Conservation (phyloP, 108 stramenopile species). For the Epithemia pelagica region DNA sequence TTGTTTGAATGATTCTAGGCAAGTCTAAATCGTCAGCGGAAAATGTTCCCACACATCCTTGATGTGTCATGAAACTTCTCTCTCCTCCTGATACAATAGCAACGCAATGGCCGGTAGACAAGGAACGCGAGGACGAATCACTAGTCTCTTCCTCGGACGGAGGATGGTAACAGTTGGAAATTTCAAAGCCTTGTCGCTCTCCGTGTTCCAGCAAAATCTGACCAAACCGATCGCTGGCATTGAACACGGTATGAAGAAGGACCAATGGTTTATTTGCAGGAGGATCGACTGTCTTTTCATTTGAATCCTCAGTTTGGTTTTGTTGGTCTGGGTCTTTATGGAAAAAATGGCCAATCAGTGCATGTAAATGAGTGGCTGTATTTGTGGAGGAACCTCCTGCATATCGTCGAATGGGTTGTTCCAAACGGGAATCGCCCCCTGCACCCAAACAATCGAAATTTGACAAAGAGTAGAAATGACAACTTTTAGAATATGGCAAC, state of each 20-base stretch:
- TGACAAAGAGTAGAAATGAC: too few relatives aligned
- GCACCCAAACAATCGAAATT: too few relatives aligned
- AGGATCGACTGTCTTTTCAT: neutral
- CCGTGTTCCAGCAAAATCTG: slow-evolving; percentile 45
- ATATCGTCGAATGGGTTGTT: slow-evolving; percentile 40
- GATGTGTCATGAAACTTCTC: slow-evolving; percentile 71
- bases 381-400: slow-evolving; percentile 73
- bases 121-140: slow-evolving; percentile 12
- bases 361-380: slow-evolving; percentile 62
- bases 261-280: slow-evolving; percentile 17
- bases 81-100: slow-evolving; percentile 63
- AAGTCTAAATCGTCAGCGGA: slow-evolving; percentile 36
- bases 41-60: slow-evolving; percentile 57
- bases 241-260: slow-evolving; percentile 55
- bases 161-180: slow-evolving; percentile 49
- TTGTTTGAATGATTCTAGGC: slow-evolving; percentile 10
- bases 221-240: slow-evolving; percentile 66
- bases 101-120: slow-evolving; percentile 63
- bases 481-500: too few relatives aligned
- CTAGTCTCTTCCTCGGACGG: too few relatives aligned
- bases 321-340: too few relatives aligned
- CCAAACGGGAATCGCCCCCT: slow-evolving; percentile 54
- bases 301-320: neutral
- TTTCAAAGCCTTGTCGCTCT: slow-evolving; percentile 33
- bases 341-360: slow-evolving; percentile 20